Percentiles rank a stretch among this genome's conserved stretches.
These are phyloP conservation scores for Candida adriatica DNA, from an alignment of 805 yeast species.

Conservation along the genomic window DNA sequence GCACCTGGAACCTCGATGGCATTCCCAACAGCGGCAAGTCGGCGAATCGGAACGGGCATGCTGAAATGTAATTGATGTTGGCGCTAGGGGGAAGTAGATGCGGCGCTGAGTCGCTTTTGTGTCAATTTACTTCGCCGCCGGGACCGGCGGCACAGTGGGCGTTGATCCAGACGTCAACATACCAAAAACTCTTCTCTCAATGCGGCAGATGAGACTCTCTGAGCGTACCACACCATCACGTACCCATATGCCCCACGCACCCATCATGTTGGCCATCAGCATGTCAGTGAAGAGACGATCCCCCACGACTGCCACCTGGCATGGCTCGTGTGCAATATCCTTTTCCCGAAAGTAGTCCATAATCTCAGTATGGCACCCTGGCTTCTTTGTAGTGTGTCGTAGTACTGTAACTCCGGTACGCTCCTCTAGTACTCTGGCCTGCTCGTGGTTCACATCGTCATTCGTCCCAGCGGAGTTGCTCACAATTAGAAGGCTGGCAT, in stretches of 20 bases:
- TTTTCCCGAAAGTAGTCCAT: constrained; percentile 46
- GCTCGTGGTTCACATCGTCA: constrained; percentile 54
- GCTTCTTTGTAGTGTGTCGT: constrained; percentile 70
- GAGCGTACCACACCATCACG: constrained; percentile 64
- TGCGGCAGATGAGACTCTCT: constrained; percentile 39
- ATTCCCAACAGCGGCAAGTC: constrained; percentile 1
- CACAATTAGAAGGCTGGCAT: constrained; percentile 62
- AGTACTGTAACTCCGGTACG: constrained; percentile 65
- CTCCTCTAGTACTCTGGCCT: constrained; percentile 57
- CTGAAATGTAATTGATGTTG: not conserved
- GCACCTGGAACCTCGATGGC: not conserved
- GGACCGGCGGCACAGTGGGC: constrained; percentile 3
- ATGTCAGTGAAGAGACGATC: constrained; percentile 90
- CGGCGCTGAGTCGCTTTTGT: constrained; percentile 1
- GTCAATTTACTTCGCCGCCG: constrained; percentile 3
- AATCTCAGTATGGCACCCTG: constrained; percentile 72
- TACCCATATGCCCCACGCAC: constrained; percentile 79
- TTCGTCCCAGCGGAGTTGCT: constrained; percentile 91
- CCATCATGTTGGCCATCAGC: constrained; percentile 92
- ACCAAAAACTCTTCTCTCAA: constrained; percentile 37
- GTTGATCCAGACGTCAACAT: constrained; percentile 5
- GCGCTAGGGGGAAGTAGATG: not conserved
- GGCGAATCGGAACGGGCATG: not conserved
- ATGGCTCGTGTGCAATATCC: constrained; percentile 36
- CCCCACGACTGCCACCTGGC: constrained; percentile 80